A percentile compares a stretch with the other conserved stretches of the same genome.
phyloP scores from a whole-genome alignment of 2,329 filamentous ascomycete species.

The Sporothrix curviconia region DNA sequence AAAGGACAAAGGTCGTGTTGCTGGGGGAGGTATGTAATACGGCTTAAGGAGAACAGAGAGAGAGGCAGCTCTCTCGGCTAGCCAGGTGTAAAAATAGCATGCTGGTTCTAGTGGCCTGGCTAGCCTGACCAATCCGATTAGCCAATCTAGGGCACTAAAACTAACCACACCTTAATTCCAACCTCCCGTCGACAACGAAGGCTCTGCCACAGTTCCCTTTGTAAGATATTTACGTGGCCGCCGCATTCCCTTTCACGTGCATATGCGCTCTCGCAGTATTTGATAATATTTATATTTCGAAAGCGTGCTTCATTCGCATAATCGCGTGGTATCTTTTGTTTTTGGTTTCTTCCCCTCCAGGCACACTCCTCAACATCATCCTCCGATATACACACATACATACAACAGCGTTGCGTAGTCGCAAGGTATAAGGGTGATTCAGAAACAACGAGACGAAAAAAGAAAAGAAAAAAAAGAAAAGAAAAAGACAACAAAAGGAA shows the following conservation, averaged over 20 bases:
- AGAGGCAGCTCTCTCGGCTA: not conserved
- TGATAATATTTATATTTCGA: not conserved
- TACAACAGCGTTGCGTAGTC: not conserved
- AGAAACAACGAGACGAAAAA: too few species aligned
- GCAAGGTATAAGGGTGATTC: too few species aligned
- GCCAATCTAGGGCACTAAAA: not conserved
- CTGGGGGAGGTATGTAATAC: not conserved
- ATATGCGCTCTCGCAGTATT: too few species aligned
- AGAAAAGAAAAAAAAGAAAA: not conserved
- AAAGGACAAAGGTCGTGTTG: not conserved
- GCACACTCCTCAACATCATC: not conserved
- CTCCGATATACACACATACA: not conserved
- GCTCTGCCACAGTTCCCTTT: too few species aligned
- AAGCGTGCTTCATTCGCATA: not conserved
- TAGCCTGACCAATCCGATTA: not conserved
- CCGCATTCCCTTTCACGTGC: too few species aligned
- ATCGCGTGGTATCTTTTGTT: slow-evolving; percentile 10
- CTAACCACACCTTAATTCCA: not conserved
- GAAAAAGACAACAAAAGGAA: not conserved
- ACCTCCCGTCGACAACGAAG: too few species aligned
- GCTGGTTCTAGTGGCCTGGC: not conserved
- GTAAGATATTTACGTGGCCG: too few species aligned
- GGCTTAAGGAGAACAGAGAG: not conserved
- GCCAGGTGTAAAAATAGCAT: not conserved
- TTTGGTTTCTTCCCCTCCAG: not conserved